Evolutionary conservation across 257 asterid species (phyloP).

Genomic region (Cinchona pubescens): DNA sequence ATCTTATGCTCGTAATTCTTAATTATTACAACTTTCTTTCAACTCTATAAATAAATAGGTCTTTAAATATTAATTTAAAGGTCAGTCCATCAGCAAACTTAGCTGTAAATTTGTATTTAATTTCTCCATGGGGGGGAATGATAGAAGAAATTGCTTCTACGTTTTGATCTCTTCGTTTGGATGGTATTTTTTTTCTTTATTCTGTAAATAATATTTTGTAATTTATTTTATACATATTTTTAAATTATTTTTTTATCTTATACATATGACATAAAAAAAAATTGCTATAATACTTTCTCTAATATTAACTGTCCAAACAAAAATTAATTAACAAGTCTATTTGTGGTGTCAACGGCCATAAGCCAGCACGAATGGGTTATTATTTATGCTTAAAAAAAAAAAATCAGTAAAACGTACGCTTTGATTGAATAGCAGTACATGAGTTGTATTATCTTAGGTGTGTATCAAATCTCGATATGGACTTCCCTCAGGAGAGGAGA

Average conservation of each 20-base stretch:
- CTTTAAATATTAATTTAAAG: background rate
- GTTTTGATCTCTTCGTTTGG: no score
- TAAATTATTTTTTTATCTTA: no score
- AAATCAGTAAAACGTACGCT: background rate
- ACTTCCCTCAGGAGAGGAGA: slow-evolving; percentile 27
- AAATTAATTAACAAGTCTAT: background rate
- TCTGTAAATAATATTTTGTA: no score
- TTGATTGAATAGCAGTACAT: slow-evolving; percentile 25
- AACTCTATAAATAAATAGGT: background rate
- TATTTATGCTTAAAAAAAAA: background rate
- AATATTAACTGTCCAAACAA: no score
- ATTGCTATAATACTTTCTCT: no score
- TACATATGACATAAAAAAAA: no score
- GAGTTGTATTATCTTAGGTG: slow-evolving; percentile 29
- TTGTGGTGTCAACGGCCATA: slow-evolving; percentile 7
- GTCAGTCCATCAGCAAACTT: no score
- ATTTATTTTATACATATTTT: no score
- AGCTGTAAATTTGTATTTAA: no score
- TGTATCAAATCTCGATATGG: slow-evolving; percentile 30
- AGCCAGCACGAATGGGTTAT: slow-evolving; percentile 13
- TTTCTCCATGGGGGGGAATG: no score
- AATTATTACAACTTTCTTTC: slow-evolving; percentile 3
- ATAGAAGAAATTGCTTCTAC: no score
- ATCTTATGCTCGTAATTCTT: slow-evolving; percentile 10
- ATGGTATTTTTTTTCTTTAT: no score